Base-by-base conservation (phyloP, 495 filamentous ascomycete genomes). In the Podospora pseudoanserina region DNA sequence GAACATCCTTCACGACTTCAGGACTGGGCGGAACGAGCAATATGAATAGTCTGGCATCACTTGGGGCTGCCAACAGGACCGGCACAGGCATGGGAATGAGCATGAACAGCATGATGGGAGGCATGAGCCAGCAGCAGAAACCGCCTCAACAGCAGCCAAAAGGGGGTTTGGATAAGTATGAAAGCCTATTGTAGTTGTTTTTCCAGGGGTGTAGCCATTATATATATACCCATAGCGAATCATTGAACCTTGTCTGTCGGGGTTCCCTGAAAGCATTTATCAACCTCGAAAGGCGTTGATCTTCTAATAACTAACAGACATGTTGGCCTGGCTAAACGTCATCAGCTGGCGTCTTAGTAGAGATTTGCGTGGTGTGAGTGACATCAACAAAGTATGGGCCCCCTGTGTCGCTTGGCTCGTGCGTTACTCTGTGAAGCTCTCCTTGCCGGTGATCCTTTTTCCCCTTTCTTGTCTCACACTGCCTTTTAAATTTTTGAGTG, bases 81-180 rank as follows among this genome's bases (percentile, higher is more conserved):
- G 65, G 67, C 32, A 64, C 71, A 56, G 67, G 76, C 5, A 60
- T 73, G 66, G 73, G 68, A 54, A 64, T 59, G 53, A 72, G 70
- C 19, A 74, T 73, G 74, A 64, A 71, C 62, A 72, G 56, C 44
- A 64, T 70, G 34, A 69, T 70, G 65, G 69, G 39, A 60, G 73
- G 70, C n/a, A 74, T 67, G 55, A 62, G 70, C 53, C 75, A 73
- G 64, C 70, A 73, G 56, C 72, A 70, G 55, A 69, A 64, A 13
- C 76, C 75, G 2, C 77, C 73, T 44, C 73, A 74, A 15, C 72
- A 76, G 13, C 70, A 75, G 59, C 75, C 72, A 65, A 67, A 56
- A 91, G 90, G 7, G 27, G 61, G 61, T n/a, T 79, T 96, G 74
- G 91, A 92, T 76, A 90, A 89, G 72, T 96, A 92, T 72, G 89